A percentile compares a stretch with the other conserved stretches of the same genome.
phyloP scores from a whole-genome alignment of 129 eudicot genomes.

The Ambrosia trifida region DNA sequence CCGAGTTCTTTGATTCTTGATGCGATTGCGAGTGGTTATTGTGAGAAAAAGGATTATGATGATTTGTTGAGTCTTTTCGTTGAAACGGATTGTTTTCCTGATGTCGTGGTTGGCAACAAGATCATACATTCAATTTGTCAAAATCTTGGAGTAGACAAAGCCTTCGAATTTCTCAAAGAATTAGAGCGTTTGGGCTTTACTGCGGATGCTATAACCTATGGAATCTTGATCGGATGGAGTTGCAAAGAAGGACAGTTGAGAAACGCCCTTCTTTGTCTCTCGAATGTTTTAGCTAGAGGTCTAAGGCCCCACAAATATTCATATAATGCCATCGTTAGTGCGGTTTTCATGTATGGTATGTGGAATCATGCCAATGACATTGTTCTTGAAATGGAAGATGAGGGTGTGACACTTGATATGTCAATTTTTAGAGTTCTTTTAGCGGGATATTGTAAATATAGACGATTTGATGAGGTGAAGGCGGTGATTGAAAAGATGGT shows the following conservation, averaged over 20 bases:
- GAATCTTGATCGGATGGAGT: slow-evolving; percentile 69
- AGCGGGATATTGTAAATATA: slow-evolving; percentile 80
- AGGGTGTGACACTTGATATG: slow-evolving; percentile 46
- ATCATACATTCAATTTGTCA: slow-evolving; percentile 56
- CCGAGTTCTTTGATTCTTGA: slow-evolving; percentile 50
- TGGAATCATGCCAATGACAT: slow-evolving; percentile 54
- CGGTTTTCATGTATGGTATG: slow-evolving; percentile 67
- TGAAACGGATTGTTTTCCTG: slow-evolving; percentile 53
- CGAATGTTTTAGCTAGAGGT: slow-evolving; percentile 59
- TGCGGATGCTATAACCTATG: slow-evolving; percentile 64
- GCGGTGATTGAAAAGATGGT: slow-evolving; percentile 49
- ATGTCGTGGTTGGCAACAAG: slow-evolving; percentile 58
- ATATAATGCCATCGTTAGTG: slow-evolving; percentile 71
- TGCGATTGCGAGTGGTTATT: slow-evolving; percentile 60
- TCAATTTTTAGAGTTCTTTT: slow-evolving; percentile 68
- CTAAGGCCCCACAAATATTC: slow-evolving; percentile 61
- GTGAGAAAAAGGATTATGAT: slow-evolving; percentile 72
- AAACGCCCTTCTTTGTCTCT: slow-evolving; percentile 55
- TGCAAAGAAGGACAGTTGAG: slow-evolving; percentile 65
- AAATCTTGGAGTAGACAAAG: slow-evolving; percentile 57
- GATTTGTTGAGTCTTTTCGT: slow-evolving; percentile 64
- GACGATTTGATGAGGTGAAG: slow-evolving; percentile 65
- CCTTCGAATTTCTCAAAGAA: slow-evolving; percentile 43
- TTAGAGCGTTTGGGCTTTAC: slow-evolving; percentile 56
- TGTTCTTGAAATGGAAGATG: slow-evolving; percentile 77